Conservation (phyloP, 129 eudicot species). For the Tagetes patula region DNA sequence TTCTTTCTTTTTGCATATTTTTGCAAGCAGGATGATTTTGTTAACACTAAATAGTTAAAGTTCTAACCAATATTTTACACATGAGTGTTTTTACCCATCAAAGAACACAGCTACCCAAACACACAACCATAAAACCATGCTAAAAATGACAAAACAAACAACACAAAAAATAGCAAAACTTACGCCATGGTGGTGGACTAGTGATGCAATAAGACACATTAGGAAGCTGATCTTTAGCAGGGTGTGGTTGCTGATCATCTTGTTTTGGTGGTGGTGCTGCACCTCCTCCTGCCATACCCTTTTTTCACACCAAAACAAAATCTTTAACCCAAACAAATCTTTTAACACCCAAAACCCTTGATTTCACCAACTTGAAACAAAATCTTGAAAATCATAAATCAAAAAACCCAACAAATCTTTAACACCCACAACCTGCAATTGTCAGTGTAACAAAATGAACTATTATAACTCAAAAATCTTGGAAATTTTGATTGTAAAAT, state of each 20-base stretch:
- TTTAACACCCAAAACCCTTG: conserved; percentile 8
- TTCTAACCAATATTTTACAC: no score
- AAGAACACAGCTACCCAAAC: no score
- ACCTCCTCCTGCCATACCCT: conserved; percentile 59
- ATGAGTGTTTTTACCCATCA: no score
- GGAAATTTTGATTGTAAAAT: background rate
- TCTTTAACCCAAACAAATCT: conserved; percentile 2
- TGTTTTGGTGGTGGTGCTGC: conserved; percentile 69
- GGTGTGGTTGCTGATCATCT: conserved; percentile 71
- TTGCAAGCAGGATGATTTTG: no score
- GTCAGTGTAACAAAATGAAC: conserved; percentile 18
- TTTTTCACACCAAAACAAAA: background rate
- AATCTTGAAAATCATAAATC: conserved; percentile 5
- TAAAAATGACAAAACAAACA: background rate
- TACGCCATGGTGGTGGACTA: conserved; percentile 94
- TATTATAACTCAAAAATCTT: conserved; percentile 4
- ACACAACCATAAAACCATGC: no score
- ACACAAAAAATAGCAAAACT: background rate
- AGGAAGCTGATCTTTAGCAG: conserved; percentile 79
- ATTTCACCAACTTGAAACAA: conserved; percentile 28
- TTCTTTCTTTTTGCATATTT: no score
- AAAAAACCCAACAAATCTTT: background rate
- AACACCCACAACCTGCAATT: conserved; percentile 23
- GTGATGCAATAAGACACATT: conserved; percentile 77
- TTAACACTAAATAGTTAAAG: no score